These are phyloP conservation scores for Hirsutella thompsonii DNA, from an alignment of 2,329 filamentous ascomycete species.

Conservation along the genomic window DNA sequence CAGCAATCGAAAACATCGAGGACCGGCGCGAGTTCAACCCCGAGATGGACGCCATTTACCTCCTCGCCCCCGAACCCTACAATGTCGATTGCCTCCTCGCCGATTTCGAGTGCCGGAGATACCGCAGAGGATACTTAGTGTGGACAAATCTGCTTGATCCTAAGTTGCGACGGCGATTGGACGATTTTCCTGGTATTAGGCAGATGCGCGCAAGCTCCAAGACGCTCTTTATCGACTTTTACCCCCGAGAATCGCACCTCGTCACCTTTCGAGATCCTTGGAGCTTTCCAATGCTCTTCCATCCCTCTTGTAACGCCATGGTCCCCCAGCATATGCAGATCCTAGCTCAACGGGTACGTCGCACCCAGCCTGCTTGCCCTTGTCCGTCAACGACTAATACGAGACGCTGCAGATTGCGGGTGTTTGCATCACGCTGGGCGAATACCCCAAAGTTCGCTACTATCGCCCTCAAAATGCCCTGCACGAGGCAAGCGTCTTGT, in stretches of 20 bases:
- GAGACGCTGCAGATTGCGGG: slow-evolving; percentile 25
- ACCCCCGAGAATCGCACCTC: slow-evolving; percentile 79
- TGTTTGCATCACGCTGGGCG: slow-evolving; percentile 81
- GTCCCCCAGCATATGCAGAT: slow-evolving; percentile 73
- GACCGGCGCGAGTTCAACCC: slow-evolving; percentile 69
- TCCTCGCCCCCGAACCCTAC: slow-evolving; percentile 74
- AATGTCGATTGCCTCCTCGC: slow-evolving; percentile 90
- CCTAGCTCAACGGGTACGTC: slow-evolving; percentile 69
- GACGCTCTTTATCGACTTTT: slow-evolving; percentile 79
- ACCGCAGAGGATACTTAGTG: slow-evolving; percentile 66
- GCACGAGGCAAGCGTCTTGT: slow-evolving; percentile 82
- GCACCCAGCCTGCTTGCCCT: not conserved
- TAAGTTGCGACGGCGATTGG: slow-evolving; percentile 58
- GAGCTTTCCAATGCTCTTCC: slow-evolving; percentile 88
- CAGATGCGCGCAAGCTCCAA: slow-evolving; percentile 70
- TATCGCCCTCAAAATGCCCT: slow-evolving; percentile 62
- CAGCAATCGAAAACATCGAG: slow-evolving; percentile 93
- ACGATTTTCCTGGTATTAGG: slow-evolving; percentile 54
- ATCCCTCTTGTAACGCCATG: slow-evolving; percentile 76
- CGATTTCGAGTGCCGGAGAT: slow-evolving; percentile 76
- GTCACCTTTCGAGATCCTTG: slow-evolving; percentile 88
- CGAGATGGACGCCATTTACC: slow-evolving; percentile 89
- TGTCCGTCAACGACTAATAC: not conserved
- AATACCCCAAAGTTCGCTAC: slow-evolving; percentile 88
- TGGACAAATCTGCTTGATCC: slow-evolving; percentile 72